Percentiles rank a stretch among this genome's conserved stretches.
phyloP scores from a whole-genome alignment of 306 rosid species.

The Datisca glomerata region DNA sequence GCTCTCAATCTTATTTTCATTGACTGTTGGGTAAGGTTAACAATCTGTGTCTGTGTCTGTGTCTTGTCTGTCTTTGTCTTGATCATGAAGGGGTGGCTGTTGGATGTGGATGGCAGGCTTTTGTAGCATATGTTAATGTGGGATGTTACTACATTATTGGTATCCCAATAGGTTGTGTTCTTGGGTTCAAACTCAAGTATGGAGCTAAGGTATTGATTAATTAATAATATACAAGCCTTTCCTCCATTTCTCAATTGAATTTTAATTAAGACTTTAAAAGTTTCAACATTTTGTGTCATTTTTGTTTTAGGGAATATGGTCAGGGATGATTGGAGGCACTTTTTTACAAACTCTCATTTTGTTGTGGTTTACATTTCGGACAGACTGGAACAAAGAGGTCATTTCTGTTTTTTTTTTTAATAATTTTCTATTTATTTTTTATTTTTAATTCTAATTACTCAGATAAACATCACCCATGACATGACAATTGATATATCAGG shows the following conservation, averaged over 20 bases:
- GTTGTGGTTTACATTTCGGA: slow-evolving; percentile 20
- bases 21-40: too few species aligned
- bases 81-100: slow-evolving; percentile 59
- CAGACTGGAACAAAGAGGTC: slow-evolving; percentile 36
- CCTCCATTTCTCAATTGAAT: not conserved
- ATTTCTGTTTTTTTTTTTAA: not conserved
- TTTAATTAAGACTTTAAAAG: not conserved
- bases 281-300: not conserved
- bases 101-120: slow-evolving; percentile 59
- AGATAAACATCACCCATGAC: not conserved
- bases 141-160: slow-evolving; percentile 39
- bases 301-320: slow-evolving; percentile 32
- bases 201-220: slow-evolving; percentile 25
- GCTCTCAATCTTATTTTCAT: too few species aligned
- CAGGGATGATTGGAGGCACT: slow-evolving; percentile 44
- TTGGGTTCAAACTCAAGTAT: slow-evolving; percentile 34
- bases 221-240: not conserved
- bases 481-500: slow-evolving; percentile 9
- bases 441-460: not conserved
- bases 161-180: slow-evolving; percentile 28
- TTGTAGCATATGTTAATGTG: slow-evolving; percentile 42
- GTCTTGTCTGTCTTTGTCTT: too few species aligned
- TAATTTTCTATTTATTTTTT: not conserved
- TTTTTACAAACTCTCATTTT: slow-evolving; percentile 31
- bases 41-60: too few species aligned